phyloP scores from a whole-genome alignment of 495 filamentous ascomycete species.

The Aspergillus kassunensis region DNA sequence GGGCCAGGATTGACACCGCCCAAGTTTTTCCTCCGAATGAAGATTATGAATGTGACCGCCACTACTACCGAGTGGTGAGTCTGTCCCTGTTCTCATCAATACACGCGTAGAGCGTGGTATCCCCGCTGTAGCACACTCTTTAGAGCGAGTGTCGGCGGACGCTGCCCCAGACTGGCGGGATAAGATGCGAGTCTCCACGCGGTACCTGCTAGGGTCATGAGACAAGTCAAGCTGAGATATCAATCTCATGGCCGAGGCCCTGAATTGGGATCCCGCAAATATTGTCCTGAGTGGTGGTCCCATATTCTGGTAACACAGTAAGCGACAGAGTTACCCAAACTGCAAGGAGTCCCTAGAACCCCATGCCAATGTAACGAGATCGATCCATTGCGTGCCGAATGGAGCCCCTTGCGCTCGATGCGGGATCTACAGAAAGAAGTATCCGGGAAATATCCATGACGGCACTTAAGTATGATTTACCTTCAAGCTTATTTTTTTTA shows the following conservation, averaged over 20 bases:
- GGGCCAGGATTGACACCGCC: neutral
- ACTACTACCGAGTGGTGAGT: too few species aligned
- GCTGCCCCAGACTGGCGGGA: neutral
- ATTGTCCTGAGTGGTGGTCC: conserved; percentile 51
- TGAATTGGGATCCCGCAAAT: neutral
- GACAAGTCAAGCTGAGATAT: neutral
- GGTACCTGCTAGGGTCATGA: neutral
- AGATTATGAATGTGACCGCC: too few species aligned
- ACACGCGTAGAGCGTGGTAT: conserved; percentile 67
- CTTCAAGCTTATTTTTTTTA: too few species aligned
- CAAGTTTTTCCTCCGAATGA: too few species aligned
- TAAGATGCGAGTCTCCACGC: too few species aligned
- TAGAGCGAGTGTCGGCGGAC: conserved; percentile 13
- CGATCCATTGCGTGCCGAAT: conserved; percentile 37
- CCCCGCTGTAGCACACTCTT: conserved; percentile 67
- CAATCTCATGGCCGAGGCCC: neutral
- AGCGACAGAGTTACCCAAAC: conserved; percentile 44
- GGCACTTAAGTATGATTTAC: too few species aligned
- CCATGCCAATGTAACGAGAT: conserved; percentile 44
- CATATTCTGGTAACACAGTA: conserved; percentile 69
- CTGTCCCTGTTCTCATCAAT: conserved; percentile 3
- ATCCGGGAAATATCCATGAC: neutral
- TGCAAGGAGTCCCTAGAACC: conserved; percentile 31
- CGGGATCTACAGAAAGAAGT: neutral
- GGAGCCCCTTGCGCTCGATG: conserved; percentile 30